Conservation (phyloP, 2,329 filamentous ascomycete genomes). For the Verticillium klebahnii region DNA sequence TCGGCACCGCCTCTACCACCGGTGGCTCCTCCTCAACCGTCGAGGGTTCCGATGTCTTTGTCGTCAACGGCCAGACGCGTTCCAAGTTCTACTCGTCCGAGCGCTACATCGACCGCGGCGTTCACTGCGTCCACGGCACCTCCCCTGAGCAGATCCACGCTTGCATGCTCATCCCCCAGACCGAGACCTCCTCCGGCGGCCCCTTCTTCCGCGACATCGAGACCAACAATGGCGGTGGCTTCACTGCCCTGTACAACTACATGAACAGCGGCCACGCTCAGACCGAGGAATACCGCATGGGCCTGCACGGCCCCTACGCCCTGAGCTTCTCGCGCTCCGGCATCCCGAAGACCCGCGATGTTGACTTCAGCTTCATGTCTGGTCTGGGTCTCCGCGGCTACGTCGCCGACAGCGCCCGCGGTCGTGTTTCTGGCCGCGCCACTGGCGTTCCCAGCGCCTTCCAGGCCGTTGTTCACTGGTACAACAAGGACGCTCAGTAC, state of each 20-base stretch:
- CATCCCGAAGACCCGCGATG: slow-evolving; percentile 39
- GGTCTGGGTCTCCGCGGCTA: slow-evolving; percentile 54
- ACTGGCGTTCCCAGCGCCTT: slow-evolving; percentile 49
- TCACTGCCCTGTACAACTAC: slow-evolving; percentile 60
- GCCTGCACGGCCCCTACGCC: slow-evolving; percentile 62
- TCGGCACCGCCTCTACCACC: slow-evolving; percentile 51
- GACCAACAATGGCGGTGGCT: slow-evolving; percentile 56
- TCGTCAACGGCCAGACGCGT: slow-evolving; percentile 58
- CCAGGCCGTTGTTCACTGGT: slow-evolving; percentile 61
- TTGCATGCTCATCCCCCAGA: slow-evolving; percentile 54
- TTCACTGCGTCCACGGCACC: slow-evolving; percentile 55
- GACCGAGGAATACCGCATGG: slow-evolving; percentile 57
- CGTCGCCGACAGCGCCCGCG: slow-evolving; percentile 49
- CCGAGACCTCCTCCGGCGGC: slow-evolving; percentile 59
- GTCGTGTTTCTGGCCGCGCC: slow-evolving; percentile 56
- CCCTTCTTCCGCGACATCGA: slow-evolving; percentile 65
- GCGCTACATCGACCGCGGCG: slow-evolving; percentile 64
- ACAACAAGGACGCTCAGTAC: slow-evolving; percentile 59
- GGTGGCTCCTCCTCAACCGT: slow-evolving; percentile 43
- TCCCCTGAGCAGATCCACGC: slow-evolving; percentile 43
- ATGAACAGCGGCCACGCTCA: slow-evolving; percentile 63
- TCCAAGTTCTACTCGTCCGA: slow-evolving; percentile 67
- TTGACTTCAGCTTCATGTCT: slow-evolving; percentile 56
- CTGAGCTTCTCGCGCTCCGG: slow-evolving; percentile 56
- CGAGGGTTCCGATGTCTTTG: slow-evolving; percentile 55